Evolutionary conservation across 1,139 yeast species (phyloP), one percentile per base, ranked within the genome.

Genomic region (Candida sp.): DNA sequence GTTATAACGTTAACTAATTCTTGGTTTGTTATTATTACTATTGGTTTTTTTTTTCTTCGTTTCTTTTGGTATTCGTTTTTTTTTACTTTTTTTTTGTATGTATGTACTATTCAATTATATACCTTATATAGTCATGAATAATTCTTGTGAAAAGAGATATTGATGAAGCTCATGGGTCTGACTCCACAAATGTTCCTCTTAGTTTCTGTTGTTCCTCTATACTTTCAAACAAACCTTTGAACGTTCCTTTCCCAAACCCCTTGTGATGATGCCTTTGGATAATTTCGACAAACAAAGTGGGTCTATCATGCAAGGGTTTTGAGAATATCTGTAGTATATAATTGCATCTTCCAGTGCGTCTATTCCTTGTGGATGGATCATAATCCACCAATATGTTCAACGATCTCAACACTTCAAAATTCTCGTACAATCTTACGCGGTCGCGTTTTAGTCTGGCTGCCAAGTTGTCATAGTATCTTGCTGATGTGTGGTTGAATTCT

Each of bases 201-300:
- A 68, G 61, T 56, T 65, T 70, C 60, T 85, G 90, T 54, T 79
- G 90, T 53, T 69, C 72, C 64, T 89, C 97, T 53, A 90, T 85
- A 4, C 90, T 83, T 63, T 89, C 93, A 62, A 88, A 90, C 47
- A 90, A 72, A 0, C 94, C 89, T 63, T 84, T 87, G 71, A 90
- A 90, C 49, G 92, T 90, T 0, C 96, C 96, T 48, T 90, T 91
- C 0, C 96, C 97, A 69, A 90, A 90, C 1, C 97, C 97, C 54
- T 86, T 80, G 64, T 88, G 93, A 61, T 88, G 88, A 60, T 79
- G 77, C 55, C 96, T 79, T 67, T 90, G 96, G 56, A 90, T 90
- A 23, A 90, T 78, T 65, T 90, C 96, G 57, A 90, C 72, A 63
- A 90, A 90, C 44, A 89, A 76, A 0, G 96, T 89, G 27, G 97